These are phyloP conservation scores for Botrytis paeoniae DNA, from an alignment of 2,329 filamentous ascomycete genomes.

Conservation along the genomic window DNA sequence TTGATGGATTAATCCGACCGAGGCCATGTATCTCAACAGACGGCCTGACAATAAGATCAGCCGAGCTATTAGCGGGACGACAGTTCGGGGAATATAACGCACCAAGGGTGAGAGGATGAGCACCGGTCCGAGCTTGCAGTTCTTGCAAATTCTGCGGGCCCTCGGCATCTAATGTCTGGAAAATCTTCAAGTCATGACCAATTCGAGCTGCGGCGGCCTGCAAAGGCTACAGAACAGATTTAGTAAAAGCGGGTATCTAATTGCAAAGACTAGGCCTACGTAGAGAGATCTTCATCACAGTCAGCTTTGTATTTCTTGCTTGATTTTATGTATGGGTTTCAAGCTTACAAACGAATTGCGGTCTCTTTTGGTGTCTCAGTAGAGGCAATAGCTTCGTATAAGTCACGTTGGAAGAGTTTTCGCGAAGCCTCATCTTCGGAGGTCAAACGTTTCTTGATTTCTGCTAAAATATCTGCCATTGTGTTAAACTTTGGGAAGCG, in stretches of 20 bases:
- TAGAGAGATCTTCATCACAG: background rate
- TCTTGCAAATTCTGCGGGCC: background rate
- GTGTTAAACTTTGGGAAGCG: background rate
- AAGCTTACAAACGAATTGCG: background rate
- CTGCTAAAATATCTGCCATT: background rate
- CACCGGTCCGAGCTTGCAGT: background rate
- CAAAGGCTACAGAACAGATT: background rate
- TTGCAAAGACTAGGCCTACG: background rate
- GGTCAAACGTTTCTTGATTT: background rate
- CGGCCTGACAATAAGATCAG: background rate
- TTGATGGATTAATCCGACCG: background rate
- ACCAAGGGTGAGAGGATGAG: background rate
- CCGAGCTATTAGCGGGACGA: too few relatives aligned
- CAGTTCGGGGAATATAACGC: background rate
- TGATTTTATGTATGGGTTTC: background rate
- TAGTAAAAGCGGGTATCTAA: background rate
- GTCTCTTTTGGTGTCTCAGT: background rate
- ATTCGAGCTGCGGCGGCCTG: background rate
- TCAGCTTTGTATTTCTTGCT: background rate
- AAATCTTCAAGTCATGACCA: background rate
- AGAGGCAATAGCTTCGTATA: background rate
- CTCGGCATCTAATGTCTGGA: background rate
- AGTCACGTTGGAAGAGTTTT: background rate
- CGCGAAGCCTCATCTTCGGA: background rate
- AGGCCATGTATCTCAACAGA: background rate